Evolutionary conservation across 2,329 filamentous ascomycete species (phyloP), one percentile per base, ranked within the genome.

Genomic region (Hypomyces rosellus): DNA sequence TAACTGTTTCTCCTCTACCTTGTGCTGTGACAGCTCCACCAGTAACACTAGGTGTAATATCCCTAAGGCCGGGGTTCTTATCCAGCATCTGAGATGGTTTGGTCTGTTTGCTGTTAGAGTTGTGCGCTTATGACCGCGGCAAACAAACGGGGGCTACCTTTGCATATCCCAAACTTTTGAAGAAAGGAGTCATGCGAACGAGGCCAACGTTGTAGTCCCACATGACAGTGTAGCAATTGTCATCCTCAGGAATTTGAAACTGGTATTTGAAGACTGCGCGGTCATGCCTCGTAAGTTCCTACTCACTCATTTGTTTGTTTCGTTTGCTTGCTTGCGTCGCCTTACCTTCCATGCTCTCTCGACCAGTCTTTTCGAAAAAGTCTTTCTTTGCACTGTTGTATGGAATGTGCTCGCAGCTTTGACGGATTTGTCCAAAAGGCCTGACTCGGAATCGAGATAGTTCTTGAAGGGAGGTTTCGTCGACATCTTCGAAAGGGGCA

Each of bases 161-260:
- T 56, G 85, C 80, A 63, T 92, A 92, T 56, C 86, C 84, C 65
- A 85, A 85, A 57, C 88, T 90, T 67, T 96, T 96, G 78, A 97
- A 97, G 64, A 97, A 88, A 25, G 90, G 87, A 2, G 91, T 96
- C 69, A 95, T 95, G 54, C 92, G 85, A 55, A 97, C 91, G 30
- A 97, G 83, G 8, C 93, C 93, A 54, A 92, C 82, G 60, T 95
- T 92, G 72, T 96, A 96, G 68, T 99, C 93, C 93, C 93, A 99
- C 81, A 96, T 90, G 54, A 97, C 84, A 1, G 80, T 81, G 65
- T 86, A 91, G 47, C 80, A 75, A 55, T 75, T 77, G 2, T 84
- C 77, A 42, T 86, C 80, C 11, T 76, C 81, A 0, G 87, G 87
- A 3, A 86, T 65, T 58, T 76, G 80, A 74, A 95, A 96, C 34